A percentile compares a stretch with the other conserved stretches of the same genome.
These are phyloP conservation scores for Pseudodiploospora longispora DNA, from an alignment of 2,329 filamentous ascomycete species.

Conservation along the genomic window DNA sequence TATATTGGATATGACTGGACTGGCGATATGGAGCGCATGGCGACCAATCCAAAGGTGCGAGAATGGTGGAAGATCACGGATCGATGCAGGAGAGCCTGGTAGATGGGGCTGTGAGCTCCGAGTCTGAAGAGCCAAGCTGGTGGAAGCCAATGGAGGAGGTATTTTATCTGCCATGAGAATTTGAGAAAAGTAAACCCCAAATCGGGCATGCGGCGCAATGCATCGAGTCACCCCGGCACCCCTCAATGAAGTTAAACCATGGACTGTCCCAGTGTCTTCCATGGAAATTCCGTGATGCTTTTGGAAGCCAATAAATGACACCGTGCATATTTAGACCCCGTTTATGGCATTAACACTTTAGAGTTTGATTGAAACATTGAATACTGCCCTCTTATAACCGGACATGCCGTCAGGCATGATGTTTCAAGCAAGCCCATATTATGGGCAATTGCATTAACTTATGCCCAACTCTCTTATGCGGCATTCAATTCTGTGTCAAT, in stretches of 20 bases:
- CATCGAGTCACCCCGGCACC: too few relatives aligned
- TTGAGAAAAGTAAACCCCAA: not conserved
- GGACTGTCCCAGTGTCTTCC: too few relatives aligned
- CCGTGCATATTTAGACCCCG: not conserved
- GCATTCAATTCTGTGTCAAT: too few relatives aligned
- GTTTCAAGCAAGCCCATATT: too few relatives aligned
- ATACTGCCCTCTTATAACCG: too few relatives aligned
- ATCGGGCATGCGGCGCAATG: not conserved
- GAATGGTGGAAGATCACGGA: constrained; percentile 82
- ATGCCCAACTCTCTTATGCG: too few relatives aligned
- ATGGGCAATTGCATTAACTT: too few relatives aligned
- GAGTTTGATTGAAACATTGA: not conserved
- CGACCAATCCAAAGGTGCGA: constrained; percentile 60
- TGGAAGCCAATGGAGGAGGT: constrained; percentile 64
- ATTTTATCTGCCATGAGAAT: constrained; percentile 46
- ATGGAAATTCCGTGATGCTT: too few relatives aligned
- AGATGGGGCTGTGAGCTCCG: constrained; percentile 49
- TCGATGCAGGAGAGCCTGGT: constrained; percentile 61
- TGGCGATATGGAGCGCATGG: constrained; percentile 70
- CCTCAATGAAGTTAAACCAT: too few relatives aligned
- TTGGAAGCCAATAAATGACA: not conserved
- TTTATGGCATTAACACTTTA: not conserved
- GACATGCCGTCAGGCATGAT: too few relatives aligned
- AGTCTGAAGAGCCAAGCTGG: constrained; percentile 54
- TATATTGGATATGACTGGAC: constrained; percentile 67